Evolutionary conservation across 345 rosid species (phyloP), one percentile per base, ranked within the genome.

Genomic region (Eucalyptus cloeziana): DNA sequence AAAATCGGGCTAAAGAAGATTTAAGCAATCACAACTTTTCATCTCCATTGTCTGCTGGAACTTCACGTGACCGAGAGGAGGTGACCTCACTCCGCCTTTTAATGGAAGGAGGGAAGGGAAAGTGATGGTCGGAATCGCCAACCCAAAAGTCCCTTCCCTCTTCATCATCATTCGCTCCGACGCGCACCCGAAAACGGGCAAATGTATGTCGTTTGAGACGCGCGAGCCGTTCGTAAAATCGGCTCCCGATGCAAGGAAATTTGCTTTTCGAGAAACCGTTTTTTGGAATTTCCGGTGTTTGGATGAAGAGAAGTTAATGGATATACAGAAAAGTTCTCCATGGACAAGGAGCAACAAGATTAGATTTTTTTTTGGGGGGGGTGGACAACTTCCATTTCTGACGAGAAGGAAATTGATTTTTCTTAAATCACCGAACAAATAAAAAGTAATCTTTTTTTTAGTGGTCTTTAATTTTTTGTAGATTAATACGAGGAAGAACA

Each of bases 241-340:
- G 13, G 45, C 45, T 19, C 45, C 5, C 12, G 13, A 33, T 21
- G 43, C 44, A 33, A 67, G 79, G 40, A 2, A n/a, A 67, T 7
- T 9, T 15, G 21, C n/a, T 22, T n/a, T n/a, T 64, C 21, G 40
- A 3, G 10, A 15, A 31, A n/a, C 1, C 1, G 0, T 14, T 67
- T 67, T 67, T 31, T 11, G 76, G 76, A 64, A 11, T 67, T 7
- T 67, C 1, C 7, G 2, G 6, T 31, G 3, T 69, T 69, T 17
- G 76, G 6, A 67, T 8, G 2, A 69, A 8, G 22, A 16, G 2
- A 33, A 33, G 31, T 4, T n/a, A 7, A 64, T 30, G 5, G 4
- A 13, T 64, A 10, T 31, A 13, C 9, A 4, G 16, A 64, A 14
- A 30, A 64, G 3, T 64, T n/a, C 17, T 31, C 33, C 37, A n/a